phyloP scores from a whole-genome alignment of 73 alveolate genomes.

The Paramecium pentaurelia region DNA sequence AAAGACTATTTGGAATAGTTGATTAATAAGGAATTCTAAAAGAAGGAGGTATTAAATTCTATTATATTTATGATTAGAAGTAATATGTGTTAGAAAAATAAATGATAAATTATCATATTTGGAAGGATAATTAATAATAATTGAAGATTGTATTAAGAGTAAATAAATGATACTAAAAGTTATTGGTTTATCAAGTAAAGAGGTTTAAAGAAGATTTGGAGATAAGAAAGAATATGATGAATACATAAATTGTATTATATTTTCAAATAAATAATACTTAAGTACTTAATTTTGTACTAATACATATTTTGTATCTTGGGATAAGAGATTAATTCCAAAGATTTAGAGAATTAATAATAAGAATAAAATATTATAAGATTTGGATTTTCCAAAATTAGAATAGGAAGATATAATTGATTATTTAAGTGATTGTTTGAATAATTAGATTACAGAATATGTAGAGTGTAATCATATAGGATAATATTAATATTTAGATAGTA shows the following conservation, averaged over 20 bases:
- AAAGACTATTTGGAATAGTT: neutral
- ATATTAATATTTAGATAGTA: neutral
- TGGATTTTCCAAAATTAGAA: neutral
- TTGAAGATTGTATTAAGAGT: neutral
- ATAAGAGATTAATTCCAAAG: neutral
- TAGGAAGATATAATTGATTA: neutral
- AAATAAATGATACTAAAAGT: neutral
- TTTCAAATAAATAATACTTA: neutral
- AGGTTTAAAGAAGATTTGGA: neutral
- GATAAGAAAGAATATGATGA: neutral
- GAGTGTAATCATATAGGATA: neutral
- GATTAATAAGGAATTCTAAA: neutral
- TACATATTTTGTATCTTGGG: neutral
- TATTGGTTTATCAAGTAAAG: neutral
- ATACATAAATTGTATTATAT: neutral
- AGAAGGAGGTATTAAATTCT: neutral
- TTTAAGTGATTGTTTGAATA: neutral
- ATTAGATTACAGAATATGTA: neutral
- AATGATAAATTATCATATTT: neutral
- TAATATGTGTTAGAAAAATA: neutral
- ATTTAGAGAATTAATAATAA: neutral
- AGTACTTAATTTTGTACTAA: neutral
- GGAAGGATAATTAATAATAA: neutral
- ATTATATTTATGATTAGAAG: neutral
- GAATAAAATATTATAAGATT: neutral